Evolutionary conservation across 2,329 filamentous ascomycete genomes (phyloP).

Genomic region (Aspergillus oerlinghausenensis): DNA sequence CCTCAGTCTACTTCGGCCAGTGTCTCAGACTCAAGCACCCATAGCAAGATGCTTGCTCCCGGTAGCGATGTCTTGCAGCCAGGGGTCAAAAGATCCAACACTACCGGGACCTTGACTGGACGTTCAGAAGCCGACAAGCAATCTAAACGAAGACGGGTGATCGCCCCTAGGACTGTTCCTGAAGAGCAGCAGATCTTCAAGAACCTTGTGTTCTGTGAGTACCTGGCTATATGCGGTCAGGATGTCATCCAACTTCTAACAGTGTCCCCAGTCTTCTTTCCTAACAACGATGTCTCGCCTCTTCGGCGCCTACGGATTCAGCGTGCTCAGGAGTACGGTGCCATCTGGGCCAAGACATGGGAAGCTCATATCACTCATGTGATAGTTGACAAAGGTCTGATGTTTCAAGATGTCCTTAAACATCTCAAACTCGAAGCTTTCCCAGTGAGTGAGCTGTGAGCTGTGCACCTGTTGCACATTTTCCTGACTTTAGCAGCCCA

Average conservation of each 20-base stretch:
- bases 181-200: constrained; percentile 57
- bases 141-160: constrained; percentile 30
- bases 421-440: constrained; percentile 49
- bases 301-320: constrained; percentile 66
- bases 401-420: constrained; percentile 59
- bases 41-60: not conserved
- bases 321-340: constrained; percentile 71
- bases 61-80: not conserved
- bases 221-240: constrained; percentile 4
- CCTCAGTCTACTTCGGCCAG: not conserved
- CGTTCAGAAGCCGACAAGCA: constrained; percentile 6
- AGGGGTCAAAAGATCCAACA: constrained; percentile 9
- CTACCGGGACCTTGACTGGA: constrained; percentile 12
- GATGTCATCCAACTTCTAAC: not conserved
- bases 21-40: not conserved
- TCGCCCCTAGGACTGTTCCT: constrained; percentile 43
- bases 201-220: constrained; percentile 55
- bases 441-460: constrained; percentile 39
- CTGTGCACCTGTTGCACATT: not conserved
- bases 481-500: constrained; percentile 21
- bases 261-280: constrained; percentile 60
- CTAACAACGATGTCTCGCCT: constrained; percentile 68
- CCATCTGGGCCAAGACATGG: constrained; percentile 61
- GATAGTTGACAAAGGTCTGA: constrained; percentile 67
- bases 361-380: constrained; percentile 64